Evolutionary conservation across 768 basidiomycete genomes (phyloP), one percentile per base, ranked within the genome.

Genomic region (Pleurotus sapidus): DNA sequence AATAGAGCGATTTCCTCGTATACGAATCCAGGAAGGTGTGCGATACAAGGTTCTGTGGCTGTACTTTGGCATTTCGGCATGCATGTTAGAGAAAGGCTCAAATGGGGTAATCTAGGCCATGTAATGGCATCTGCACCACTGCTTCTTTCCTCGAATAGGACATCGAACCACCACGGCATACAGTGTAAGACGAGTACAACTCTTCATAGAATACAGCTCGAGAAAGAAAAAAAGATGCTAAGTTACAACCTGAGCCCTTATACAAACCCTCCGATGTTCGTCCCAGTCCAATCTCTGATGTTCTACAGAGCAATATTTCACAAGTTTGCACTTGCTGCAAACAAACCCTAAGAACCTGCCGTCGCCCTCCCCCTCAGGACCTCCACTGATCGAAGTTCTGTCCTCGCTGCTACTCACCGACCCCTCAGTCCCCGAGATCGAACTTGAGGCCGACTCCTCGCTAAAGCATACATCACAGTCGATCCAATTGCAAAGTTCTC

Each of bases 401-500:
- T 58, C 49, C 64, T 68, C 78, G 20, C 64, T 68, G 58, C 76
- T 76, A 56, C 72, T 74, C 54, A 78, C 76, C 38, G 77, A 78
- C 24, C 73, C 74, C 59, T 77, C 77, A 45, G 69, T 76, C 59
- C 75, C 75, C 45, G 71, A 73, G 2, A 66, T 64, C 39, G 67
- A 65, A 57, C 51, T 61, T 11, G 53, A 57, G 37, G 20, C 56
- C 20, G 62, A 61, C 55, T 80, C 78, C 48, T 82, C 83, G 54
- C 74, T 72, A 64, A 90, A 90, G 58, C 76, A 77, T 34, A 84
- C 75, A 59, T 82, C 75, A 64, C 89, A 91, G 62, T 89, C 88
- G 55, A 89, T 86, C 89, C 89, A 91, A 63, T 91, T 91, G 70
- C 89, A 91, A 87, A 91, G 89, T 67, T 87, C 82, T 60, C 74